phyloP scores from a whole-genome alignment of 306 rosid genomes.

The Casuarina glauca region DNA sequence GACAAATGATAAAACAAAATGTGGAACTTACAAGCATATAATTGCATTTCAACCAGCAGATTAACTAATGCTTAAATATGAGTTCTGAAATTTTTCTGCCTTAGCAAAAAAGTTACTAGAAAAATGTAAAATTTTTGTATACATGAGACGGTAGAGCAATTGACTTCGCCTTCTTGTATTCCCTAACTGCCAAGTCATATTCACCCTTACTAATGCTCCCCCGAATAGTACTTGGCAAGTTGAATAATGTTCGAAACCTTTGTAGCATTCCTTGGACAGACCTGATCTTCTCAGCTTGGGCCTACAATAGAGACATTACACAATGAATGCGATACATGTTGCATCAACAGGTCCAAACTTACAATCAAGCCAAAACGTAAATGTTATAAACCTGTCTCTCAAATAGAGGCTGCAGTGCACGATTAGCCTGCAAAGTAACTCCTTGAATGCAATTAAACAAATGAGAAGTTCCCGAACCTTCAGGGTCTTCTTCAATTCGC shows the following conservation, averaged over 20 bases:
- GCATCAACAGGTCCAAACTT: conserved; percentile 25
- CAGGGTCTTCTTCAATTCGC: conserved; percentile 96
- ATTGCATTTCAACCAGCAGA: conserved; percentile 1
- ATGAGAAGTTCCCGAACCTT: conserved; percentile 95
- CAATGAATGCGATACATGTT: conserved; percentile 29
- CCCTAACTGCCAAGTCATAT: conserved; percentile 96
- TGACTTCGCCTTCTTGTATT: conserved; percentile 99
- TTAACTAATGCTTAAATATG: neutral
- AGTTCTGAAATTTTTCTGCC: neutral
- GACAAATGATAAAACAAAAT: neutral
- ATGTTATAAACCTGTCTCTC: conserved; percentile 86
- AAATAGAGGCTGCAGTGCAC: conserved; percentile 87
- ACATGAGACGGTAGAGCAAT: conserved; percentile 96
- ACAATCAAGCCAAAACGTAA: conserved; percentile 27
- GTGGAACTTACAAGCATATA: neutral
- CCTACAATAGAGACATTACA: conserved; percentile 47
- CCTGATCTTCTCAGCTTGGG: conserved; percentile 98
- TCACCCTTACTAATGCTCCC: conserved; percentile 97
- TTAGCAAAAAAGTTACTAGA: neutral
- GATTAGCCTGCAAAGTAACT: conserved; percentile 85
- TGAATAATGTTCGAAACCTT: conserved; percentile 93
- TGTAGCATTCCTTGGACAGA: conserved; percentile 99
- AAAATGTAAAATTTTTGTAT: conserved; percentile 28
- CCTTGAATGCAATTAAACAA: conserved; percentile 80
- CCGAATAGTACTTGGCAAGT: conserved; percentile 94